Evolutionary conservation across 2,329 filamentous ascomycete species (phyloP).

Genomic region (Phialemonium atrogriseum): DNA sequence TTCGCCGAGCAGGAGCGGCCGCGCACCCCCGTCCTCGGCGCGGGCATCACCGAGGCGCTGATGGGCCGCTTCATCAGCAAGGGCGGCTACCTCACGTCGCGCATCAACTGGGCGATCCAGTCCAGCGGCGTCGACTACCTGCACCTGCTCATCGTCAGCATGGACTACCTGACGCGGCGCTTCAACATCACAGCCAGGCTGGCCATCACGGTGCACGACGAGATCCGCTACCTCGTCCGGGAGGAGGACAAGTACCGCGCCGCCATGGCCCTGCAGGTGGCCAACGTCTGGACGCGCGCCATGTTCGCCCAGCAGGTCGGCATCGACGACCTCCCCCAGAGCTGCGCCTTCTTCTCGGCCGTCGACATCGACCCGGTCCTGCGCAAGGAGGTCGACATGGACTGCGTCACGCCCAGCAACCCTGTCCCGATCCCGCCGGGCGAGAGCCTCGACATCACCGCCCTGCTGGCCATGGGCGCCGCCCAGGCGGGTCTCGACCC

Average conservation of each 20-base stretch:
- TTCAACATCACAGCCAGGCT: constrained; percentile 82
- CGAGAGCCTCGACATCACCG: constrained; percentile 74
- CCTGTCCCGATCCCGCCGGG: constrained; percentile 69
- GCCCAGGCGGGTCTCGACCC: constrained; percentile 61
- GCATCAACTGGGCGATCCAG: constrained; percentile 99
- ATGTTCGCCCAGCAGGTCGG: constrained; percentile 98
- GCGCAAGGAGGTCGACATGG: constrained; percentile 98
- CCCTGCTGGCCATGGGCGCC: constrained; percentile 72
- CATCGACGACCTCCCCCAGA: constrained; percentile 88
- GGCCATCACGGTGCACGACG: constrained; percentile 92
- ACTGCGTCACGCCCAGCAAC: constrained; percentile 89
- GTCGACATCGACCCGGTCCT: constrained; percentile 92
- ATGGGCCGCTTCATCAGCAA: constrained; percentile 83
- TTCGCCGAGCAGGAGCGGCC: constrained; percentile 93
- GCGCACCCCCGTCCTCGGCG: constrained; percentile 83
- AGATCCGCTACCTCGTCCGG: constrained; percentile 88
- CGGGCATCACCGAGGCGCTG: constrained; percentile 91
- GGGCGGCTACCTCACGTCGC: constrained; percentile 86
- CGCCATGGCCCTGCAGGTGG: constrained; percentile 86
- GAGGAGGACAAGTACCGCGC: constrained; percentile 79
- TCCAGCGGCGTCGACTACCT: constrained; percentile 96
- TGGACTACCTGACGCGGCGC: constrained; percentile 85
- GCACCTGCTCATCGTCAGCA: constrained; percentile 82
- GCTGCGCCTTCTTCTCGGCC: constrained; percentile 91
- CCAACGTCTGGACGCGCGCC: constrained; percentile 92